Conservation (phyloP, 2,329 filamentous ascomycete genomes). For the Colletotrichum orbiculare region DNA sequence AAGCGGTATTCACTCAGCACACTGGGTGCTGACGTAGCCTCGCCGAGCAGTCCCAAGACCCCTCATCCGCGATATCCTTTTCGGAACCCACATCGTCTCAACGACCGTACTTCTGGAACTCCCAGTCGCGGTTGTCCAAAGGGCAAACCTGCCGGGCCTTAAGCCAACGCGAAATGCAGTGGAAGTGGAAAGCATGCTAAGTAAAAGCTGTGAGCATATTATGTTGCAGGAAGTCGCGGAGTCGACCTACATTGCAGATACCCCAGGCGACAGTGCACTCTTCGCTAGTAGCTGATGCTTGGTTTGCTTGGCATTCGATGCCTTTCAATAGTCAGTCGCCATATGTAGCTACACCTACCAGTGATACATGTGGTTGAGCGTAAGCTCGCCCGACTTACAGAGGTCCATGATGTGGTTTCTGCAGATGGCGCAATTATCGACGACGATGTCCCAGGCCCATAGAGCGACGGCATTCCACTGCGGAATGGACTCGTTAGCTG, state of each 20-base stretch:
- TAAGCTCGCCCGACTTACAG: slow-evolving; percentile 66
- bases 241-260: slow-evolving; percentile 90
- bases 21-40: neutral
- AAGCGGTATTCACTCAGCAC: neutral
- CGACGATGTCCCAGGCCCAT: slow-evolving; percentile 99
- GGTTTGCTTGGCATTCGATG: slow-evolving; percentile 99
- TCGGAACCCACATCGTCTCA: slow-evolving; percentile 53
- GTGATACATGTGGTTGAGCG: too few species aligned
- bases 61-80: neutral
- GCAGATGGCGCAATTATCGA: slow-evolving; percentile 99
- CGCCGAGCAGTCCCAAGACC: too few species aligned
- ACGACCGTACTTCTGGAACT: slow-evolving; percentile 98
- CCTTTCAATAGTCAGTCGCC: slow-evolving; percentile 57
- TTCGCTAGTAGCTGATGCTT: slow-evolving; percentile 95
- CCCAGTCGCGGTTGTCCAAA: slow-evolving; percentile 98
- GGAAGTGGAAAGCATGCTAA: slow-evolving; percentile 99
- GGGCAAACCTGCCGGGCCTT: slow-evolving; percentile 99
- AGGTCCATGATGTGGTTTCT: slow-evolving; percentile 99
- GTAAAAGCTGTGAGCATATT: slow-evolving; percentile 12
- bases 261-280: slow-evolving; percentile 99
- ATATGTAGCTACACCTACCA: neutral
- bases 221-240: neutral
- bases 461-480: slow-evolving; percentile 99
- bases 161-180: slow-evolving; percentile 98
- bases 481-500: slow-evolving; percentile 35